Percentiles rank a stretch among this genome's conserved stretches.
phyloP scores from a whole-genome alignment of 129 eudicot species.

The Tanacetum coccineum region DNA sequence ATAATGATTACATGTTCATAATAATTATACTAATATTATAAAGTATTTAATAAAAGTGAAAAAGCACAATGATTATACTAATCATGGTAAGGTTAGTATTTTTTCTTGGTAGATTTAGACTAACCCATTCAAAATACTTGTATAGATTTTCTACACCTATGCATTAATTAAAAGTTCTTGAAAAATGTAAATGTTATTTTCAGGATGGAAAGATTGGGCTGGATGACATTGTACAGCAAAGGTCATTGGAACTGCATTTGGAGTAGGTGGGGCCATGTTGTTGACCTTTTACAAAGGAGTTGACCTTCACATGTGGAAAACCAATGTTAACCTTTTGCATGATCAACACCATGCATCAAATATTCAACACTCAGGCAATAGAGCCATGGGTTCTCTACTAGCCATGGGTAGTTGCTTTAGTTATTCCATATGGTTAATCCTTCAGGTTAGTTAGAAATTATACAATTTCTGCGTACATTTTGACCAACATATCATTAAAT shows the following conservation, averaged over 20 bases:
- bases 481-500: not conserved
- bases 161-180: not conserved
- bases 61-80: too few relatives aligned
- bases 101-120: too few relatives aligned
- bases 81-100: too few relatives aligned
- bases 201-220: conserved; percentile 52
- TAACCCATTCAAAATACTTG: too few relatives aligned
- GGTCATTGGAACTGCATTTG: conserved; percentile 38
- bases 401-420: conserved; percentile 30
- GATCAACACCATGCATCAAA: conserved; percentile 22
- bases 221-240: conserved; percentile 54
- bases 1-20: too few relatives aligned
- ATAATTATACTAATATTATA: too few relatives aligned
- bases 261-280: conserved; percentile 61
- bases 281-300: conserved; percentile 52
- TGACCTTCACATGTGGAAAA: conserved; percentile 40
- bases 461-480: not conserved
- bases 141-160: too few relatives aligned
- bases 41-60: too few relatives aligned
- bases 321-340: conserved; percentile 42
- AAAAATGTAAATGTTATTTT: not conserved
- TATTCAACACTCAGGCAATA: conserved; percentile 20
- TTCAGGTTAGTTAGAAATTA: conserved; percentile 23
- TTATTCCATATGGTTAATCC: conserved; percentile 35
- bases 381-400: conserved; percentile 26